Evolutionary conservation across 129 eudicot species (phyloP).

Genomic region (Calendula officinalis): DNA sequence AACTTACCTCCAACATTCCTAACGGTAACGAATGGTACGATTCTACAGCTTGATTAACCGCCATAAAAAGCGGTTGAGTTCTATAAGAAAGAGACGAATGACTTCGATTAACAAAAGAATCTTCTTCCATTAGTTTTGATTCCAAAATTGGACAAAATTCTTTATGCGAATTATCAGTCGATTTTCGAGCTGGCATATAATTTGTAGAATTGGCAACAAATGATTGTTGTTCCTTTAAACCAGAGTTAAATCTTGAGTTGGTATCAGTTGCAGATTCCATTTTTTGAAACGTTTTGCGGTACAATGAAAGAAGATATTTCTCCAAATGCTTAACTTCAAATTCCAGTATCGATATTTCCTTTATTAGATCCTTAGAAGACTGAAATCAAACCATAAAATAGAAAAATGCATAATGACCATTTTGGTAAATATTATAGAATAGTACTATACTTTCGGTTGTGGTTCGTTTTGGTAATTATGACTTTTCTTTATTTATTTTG

Average conservation of each 20-base stretch:
- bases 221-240: slow-evolving; percentile 24
- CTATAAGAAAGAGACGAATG: slow-evolving; percentile 77
- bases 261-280: slow-evolving; percentile 25
- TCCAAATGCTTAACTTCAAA: slow-evolving; percentile 70
- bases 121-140: slow-evolving; percentile 43
- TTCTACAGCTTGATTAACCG: slow-evolving; percentile 48
- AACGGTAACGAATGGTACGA: slow-evolving; percentile 78
- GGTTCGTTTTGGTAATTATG: too few species aligned
- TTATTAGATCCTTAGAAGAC: slow-evolving; percentile 74
- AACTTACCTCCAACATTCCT: slow-evolving; percentile 70
- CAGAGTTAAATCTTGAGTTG: slow-evolving; percentile 26
- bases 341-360: slow-evolving; percentile 72
- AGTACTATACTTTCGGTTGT: not conserved
- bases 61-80: slow-evolving; percentile 49
- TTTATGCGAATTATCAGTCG: slow-evolving; percentile 23
- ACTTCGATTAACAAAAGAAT: slow-evolving; percentile 56
- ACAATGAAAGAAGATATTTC: slow-evolving; percentile 70
- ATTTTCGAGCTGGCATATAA: slow-evolving; percentile 25
- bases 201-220: slow-evolving; percentile 20
- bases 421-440: not conserved
- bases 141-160: slow-evolving; percentile 35
- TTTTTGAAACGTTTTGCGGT: slow-evolving; percentile 49
- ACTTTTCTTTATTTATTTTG: too few species aligned
- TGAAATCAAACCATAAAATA: slow-evolving; percentile 29
- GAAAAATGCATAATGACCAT: slow-evolving; percentile 16